Percentiles rank a stretch among this genome's conserved stretches.
phyloP scores from a whole-genome alignment of 192 early-diverging fungal species.

The Rhizoclosmatium globosum region DNA sequence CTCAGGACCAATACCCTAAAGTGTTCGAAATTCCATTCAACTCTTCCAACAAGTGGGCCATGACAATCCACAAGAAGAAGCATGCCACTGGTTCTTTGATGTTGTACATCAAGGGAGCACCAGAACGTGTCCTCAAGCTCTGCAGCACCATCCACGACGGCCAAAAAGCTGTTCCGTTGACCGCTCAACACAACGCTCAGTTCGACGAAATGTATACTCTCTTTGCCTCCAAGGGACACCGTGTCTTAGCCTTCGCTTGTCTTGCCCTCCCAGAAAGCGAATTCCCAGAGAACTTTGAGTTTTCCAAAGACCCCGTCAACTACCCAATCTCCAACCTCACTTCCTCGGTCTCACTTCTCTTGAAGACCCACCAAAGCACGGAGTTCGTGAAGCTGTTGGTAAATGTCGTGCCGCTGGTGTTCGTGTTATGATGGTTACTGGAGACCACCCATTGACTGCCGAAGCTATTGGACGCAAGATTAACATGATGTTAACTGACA shows the following conservation, averaged over 20 bases:
- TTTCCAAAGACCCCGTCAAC: slow-evolving; percentile 79
- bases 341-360: slow-evolving; percentile 88
- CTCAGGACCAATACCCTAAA: slow-evolving; percentile 74
- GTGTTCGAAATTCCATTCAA: slow-evolving; percentile 96
- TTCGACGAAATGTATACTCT: slow-evolving; percentile 76
- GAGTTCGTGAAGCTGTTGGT: slow-evolving; percentile 94
- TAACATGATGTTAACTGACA: slow-evolving; percentile 88
- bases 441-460: slow-evolving; percentile 93
- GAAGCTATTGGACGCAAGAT: slow-evolving; percentile 91
- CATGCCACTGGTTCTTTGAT: slow-evolving; percentile 76
- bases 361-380: slow-evolving; percentile 96
- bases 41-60: slow-evolving; percentile 89
- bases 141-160: slow-evolving; percentile 77
- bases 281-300: slow-evolving; percentile 77
- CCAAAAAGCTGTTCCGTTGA: slow-evolving; percentile 63
- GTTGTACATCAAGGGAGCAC: slow-evolving; percentile 87
- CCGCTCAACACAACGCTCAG: slow-evolving; percentile 58
- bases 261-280: slow-evolving; percentile 68
- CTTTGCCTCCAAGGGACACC: slow-evolving; percentile 86
- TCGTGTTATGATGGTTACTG: slow-evolving; percentile 97
- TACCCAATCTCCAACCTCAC: slow-evolving; percentile 62
- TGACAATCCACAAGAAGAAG: slow-evolving; percentile 83
- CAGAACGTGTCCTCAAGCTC: slow-evolving; percentile 81
- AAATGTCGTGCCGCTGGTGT: slow-evolving; percentile 88
- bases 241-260: slow-evolving; percentile 91